These are phyloP conservation scores for Dorcoceras hygrometricum DNA, from an alignment of 257 asterid genomes.

Conservation along the genomic window DNA sequence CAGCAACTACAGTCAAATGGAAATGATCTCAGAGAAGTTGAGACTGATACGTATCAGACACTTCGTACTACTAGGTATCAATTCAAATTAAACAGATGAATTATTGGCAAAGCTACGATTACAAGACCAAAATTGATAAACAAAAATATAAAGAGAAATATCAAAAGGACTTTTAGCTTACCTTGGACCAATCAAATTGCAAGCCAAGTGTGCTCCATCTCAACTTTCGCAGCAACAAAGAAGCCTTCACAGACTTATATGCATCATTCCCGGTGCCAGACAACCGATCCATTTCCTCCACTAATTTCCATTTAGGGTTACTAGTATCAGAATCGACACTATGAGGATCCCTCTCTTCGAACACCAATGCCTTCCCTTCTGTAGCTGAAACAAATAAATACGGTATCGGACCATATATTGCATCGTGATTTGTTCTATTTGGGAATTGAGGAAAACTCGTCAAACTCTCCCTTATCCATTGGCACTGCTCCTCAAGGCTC, in stretches of 20 bases:
- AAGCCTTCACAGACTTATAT: slow-evolving; percentile 59
- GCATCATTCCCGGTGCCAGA: slow-evolving; percentile 34
- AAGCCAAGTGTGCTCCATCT: slow-evolving; percentile 99
- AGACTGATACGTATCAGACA: background rate
- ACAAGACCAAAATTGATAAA: background rate
- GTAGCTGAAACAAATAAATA: slow-evolving; percentile 72
- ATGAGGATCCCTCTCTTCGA: slow-evolving; percentile 33
- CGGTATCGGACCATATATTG: slow-evolving; percentile 67
- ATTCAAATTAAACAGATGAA: too few species aligned
- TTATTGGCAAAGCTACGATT: too few species aligned
- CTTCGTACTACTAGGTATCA: background rate
- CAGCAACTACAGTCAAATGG: background rate
- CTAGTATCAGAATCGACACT: slow-evolving; percentile 27
- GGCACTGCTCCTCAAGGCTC: slow-evolving; percentile 68
- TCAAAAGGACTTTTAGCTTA: slow-evolving; percentile 39
- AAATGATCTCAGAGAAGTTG: background rate
- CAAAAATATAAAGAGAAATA: slow-evolving; percentile 24
- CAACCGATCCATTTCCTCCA: slow-evolving; percentile 33
- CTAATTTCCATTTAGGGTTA: slow-evolving; percentile 53
- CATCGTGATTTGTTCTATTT: slow-evolving; percentile 86
- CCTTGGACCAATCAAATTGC: slow-evolving; percentile 99
- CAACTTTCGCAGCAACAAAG: slow-evolving; percentile 95
- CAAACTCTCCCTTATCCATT: slow-evolving; percentile 83
- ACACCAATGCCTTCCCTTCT: slow-evolving; percentile 48
- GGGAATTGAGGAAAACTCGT: slow-evolving; percentile 87